phyloP scores from a whole-genome alignment of 768 basidiomycete genomes.

The Lactarius quietus region DNA sequence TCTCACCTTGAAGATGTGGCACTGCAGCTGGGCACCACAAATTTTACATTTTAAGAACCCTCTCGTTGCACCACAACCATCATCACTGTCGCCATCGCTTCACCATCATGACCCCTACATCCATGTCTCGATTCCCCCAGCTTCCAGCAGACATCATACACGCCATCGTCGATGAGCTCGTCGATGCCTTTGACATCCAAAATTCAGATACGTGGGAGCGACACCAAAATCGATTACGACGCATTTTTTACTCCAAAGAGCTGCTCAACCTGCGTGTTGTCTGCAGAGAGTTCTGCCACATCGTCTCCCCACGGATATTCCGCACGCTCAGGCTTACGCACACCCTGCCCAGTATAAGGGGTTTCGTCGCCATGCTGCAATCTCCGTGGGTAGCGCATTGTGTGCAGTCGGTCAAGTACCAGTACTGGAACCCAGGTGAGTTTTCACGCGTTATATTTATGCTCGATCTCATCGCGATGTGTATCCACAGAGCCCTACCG shows the following conservation, averaged over 20 bases:
- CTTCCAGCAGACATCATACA: constrained; percentile 15
- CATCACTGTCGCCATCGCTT: background rate
- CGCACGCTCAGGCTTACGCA: constrained; percentile 14
- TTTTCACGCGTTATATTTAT: too few relatives aligned
- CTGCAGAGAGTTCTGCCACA: constrained; percentile 10
- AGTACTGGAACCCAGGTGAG: constrained; percentile 23
- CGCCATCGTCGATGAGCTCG: constrained; percentile 8
- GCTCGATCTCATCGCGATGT: background rate
- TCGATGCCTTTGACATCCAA: constrained; percentile 2
- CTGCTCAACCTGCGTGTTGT: constrained; percentile 10
- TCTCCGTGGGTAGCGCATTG: constrained; percentile 12
- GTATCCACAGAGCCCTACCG: constrained; percentile 8
- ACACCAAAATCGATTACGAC: background rate
- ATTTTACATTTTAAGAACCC: background rate
- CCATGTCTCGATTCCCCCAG: background rate
- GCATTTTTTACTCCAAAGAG: constrained; percentile 1
- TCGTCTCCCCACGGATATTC: constrained; percentile 10
- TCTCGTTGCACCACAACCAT: background rate
- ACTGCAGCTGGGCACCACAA: background rate
- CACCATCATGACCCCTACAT: background rate
- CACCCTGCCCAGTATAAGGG: constrained; percentile 11
- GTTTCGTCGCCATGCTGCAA: constrained; percentile 5
- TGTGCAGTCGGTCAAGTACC: constrained; percentile 10
- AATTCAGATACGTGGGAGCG: background rate
- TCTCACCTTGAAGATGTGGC: too few relatives aligned